Evolutionary conservation across 2,329 filamentous ascomycete genomes (phyloP).

Genomic region (Xylaria sp.): DNA sequence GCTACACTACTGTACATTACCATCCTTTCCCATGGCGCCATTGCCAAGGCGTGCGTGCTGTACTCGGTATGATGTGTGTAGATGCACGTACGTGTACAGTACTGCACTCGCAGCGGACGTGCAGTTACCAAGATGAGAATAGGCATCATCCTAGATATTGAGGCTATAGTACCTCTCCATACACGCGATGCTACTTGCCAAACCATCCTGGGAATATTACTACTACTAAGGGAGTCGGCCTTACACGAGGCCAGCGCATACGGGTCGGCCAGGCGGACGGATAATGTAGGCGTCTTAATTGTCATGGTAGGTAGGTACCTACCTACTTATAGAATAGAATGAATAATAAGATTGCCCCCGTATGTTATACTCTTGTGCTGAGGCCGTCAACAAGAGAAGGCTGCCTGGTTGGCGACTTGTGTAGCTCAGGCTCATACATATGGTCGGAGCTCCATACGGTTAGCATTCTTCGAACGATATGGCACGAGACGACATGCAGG

Average conservation of each 20-base stretch:
- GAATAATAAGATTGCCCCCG: too few species aligned
- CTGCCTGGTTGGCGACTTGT: too few species aligned
- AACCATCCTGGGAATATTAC: constrained; percentile 17
- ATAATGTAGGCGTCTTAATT: neutral
- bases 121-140: constrained; percentile 15
- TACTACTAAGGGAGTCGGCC: constrained; percentile 7
- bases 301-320: too few species aligned
- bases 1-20: constrained; percentile 11
- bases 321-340: too few species aligned
- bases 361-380: too few species aligned
- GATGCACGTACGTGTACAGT: constrained; percentile 24
- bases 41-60: constrained; percentile 5
- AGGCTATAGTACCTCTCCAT: constrained; percentile 13
- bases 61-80: constrained; percentile 15
- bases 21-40: constrained; percentile 19
- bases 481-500: too few species aligned
- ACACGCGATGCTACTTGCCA: constrained; percentile 4
- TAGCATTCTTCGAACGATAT: too few species aligned
- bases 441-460: too few species aligned
- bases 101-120: constrained; percentile 13
- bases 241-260: neutral
- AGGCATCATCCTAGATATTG: neutral
- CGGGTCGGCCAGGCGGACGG: neutral
- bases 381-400: too few species aligned
- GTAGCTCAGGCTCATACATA: too few species aligned